phyloP scores from a whole-genome alignment of 495 filamentous ascomycete genomes.

The Trypethelium eluteriae region DNA sequence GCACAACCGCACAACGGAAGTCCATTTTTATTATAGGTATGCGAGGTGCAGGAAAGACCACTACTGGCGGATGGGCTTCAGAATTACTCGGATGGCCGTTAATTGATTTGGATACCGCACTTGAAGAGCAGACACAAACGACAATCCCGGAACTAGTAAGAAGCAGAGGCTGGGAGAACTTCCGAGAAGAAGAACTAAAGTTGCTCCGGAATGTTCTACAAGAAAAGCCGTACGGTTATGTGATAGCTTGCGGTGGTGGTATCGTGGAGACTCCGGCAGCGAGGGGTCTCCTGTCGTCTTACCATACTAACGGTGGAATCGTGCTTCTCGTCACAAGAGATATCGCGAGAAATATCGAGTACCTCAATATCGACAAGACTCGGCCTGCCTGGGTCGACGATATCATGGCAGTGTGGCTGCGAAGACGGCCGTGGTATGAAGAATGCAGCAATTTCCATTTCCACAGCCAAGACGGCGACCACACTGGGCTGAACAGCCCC shows the following conservation, averaged over 20 bases:
- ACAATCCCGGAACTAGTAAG: conserved; percentile 81
- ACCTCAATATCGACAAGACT: conserved; percentile 80
- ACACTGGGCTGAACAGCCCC: conserved; percentile 53
- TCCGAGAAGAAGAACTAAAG: conserved; percentile 71
- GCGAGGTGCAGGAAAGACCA: conserved; percentile 96
- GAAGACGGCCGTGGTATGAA: conserved; percentile 83
- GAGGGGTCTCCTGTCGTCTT: conserved; percentile 63
- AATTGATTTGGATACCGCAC: conserved; percentile 77
- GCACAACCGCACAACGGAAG: conserved; percentile 38
- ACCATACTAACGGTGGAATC: conserved; percentile 73
- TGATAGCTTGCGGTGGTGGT: conserved; percentile 92
- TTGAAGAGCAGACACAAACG: conserved; percentile 63
- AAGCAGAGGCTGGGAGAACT: conserved; percentile 75
- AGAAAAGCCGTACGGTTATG: conserved; percentile 64
- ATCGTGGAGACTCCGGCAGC: conserved; percentile 84
- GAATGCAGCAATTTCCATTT: conserved; percentile 95
- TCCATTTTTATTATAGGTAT: conserved; percentile 95
- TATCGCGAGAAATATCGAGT: conserved; percentile 81
- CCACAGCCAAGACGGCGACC: conserved; percentile 62
- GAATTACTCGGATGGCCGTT: conserved; percentile 66
- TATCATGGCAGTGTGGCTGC: conserved; percentile 84
- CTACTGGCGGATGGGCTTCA: conserved; percentile 75
- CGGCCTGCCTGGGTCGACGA: conserved; percentile 91
- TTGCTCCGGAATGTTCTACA: conserved; percentile 64
- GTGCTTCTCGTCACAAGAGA: conserved; percentile 84